Evolutionary conservation across 2,329 filamentous ascomycete species (phyloP), one percentile per base, ranked within the genome.

Genomic region (Lasiodiplodia hormozganensis): DNA sequence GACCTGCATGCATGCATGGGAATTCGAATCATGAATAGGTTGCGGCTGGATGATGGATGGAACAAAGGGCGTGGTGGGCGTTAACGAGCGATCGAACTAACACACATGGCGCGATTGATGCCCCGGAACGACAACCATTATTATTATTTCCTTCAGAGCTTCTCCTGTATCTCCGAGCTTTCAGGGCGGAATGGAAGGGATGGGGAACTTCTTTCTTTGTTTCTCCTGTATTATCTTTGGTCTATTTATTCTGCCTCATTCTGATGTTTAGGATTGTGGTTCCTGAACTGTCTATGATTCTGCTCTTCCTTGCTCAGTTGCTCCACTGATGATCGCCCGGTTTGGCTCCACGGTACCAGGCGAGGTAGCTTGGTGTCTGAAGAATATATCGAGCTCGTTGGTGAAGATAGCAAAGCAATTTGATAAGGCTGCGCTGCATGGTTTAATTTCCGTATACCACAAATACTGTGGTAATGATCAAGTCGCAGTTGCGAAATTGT

Each of bases 1-100:
- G 62, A 43, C 36, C 38, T 62, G 21, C 40, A 53, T 62, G 40
- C 40, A 53, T 65, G 62, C 47, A 65, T 54, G 51, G 47, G 49
- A 31, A 34, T 14, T 47, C 28, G 28, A 47, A 60, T 40, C 36
- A 60, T 8, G 57, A 47, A 16, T 14, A 34, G 54, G 38, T 60
- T 38, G 23, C 4, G 40, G 58, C 14, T 14, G 40, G 14, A 31
- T 34, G 25, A n/a, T 21, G 52, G 52, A 14, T 31, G 28, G 25
- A 51, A 21, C 25, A 43, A 57, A 21, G 14, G 36, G 36, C 36
- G 36, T 60, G 36, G 28, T 57, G 54, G 57, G 57, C 57, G 57
- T 60, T 60, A 40, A 21, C 36, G 36, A 60, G 52, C 18, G 52
- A 56, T 31, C 25, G 52, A 56, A 14, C 28, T 38, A 54, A 28